Evolutionary conservation across 371 early-diverging fungal genomes (phyloP).

Genomic region (Saksenaea vasiformis): DNA sequence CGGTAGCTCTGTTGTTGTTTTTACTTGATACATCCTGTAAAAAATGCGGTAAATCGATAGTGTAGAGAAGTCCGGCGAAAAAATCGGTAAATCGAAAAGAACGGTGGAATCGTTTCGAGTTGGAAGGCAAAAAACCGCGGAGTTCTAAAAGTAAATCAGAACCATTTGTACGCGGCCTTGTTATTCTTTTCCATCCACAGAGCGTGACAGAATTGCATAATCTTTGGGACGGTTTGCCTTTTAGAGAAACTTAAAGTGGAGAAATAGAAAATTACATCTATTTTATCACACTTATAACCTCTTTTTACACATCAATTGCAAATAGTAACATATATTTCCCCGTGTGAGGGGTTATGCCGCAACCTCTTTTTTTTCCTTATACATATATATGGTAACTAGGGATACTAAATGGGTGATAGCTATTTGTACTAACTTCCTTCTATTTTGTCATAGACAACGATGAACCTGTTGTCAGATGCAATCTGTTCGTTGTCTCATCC

Average conservation of each 20-base stretch:
- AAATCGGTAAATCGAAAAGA: conserved; percentile 7
- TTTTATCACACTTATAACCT: too few species aligned
- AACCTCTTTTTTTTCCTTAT: too few species aligned
- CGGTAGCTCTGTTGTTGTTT: not conserved
- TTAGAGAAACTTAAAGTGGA: too few species aligned
- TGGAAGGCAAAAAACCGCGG: conserved; percentile 1
- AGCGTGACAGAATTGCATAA: not conserved
- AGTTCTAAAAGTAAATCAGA: conserved; percentile 2
- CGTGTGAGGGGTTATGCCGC: too few species aligned
- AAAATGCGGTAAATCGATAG: not conserved
- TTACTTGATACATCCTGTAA: not conserved
- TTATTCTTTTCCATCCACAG: not conserved
- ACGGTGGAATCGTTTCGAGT: conserved; percentile 4
- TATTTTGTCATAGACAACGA: too few species aligned
- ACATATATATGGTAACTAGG: too few species aligned
- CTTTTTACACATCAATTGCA: too few species aligned
- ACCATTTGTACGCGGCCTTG: conserved; percentile 4
- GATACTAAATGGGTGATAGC: too few species aligned
- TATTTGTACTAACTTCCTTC: too few species aligned
- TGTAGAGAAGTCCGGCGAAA: not conserved
- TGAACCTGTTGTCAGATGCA: too few species aligned
- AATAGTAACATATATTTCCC: too few species aligned
- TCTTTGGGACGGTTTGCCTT: not conserved
- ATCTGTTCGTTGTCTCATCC: not conserved
- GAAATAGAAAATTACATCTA: too few species aligned